Conservation (phyloP, 2,329 filamentous ascomycete genomes). For the Diaporthe amygdali region DNA sequence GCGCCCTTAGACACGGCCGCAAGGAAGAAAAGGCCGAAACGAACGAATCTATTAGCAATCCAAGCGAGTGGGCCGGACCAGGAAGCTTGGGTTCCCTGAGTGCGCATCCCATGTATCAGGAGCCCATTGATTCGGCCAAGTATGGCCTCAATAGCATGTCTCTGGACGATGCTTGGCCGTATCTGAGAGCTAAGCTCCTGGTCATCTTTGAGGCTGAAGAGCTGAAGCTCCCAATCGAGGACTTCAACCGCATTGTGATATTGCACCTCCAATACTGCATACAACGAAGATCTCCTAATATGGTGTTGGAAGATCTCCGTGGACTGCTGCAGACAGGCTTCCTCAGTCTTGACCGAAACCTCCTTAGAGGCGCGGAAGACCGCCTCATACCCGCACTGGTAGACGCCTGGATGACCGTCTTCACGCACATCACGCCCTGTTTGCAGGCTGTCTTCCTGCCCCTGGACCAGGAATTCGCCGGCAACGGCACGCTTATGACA, state of each 20-base stretch:
- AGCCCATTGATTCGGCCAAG: slow-evolving; percentile 60
- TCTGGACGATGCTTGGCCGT: slow-evolving; percentile 81
- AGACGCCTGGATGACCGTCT: slow-evolving; percentile 92
- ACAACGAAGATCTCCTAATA: slow-evolving; percentile 71
- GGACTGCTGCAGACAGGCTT: slow-evolving; percentile 85
- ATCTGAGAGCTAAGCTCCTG: slow-evolving; percentile 76
- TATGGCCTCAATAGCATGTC: slow-evolving; percentile 75
- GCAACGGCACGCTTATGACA: slow-evolving; percentile 79
- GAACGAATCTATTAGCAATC: slow-evolving; percentile 51
- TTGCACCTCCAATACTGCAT: slow-evolving; percentile 81
- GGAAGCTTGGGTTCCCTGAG: slow-evolving; percentile 54
- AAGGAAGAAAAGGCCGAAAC: slow-evolving; percentile 70
- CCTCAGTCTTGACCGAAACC: slow-evolving; percentile 80
- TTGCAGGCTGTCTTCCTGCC: slow-evolving; percentile 95
- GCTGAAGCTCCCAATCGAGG: slow-evolving; percentile 78
- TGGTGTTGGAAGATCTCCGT: slow-evolving; percentile 77
- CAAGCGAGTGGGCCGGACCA: slow-evolving; percentile 58
- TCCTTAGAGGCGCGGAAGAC: slow-evolving; percentile 81
- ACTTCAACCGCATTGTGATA: slow-evolving; percentile 80
- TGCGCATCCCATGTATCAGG: slow-evolving; percentile 52
- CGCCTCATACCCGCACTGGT: slow-evolving; percentile 88
- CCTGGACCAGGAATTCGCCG: slow-evolving; percentile 90
- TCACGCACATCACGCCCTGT: slow-evolving; percentile 88
- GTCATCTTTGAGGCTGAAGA: slow-evolving; percentile 84
- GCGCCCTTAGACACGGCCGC: slow-evolving; percentile 80